These are phyloP conservation scores for Talaromyces wortmannii DNA, from an alignment of 495 filamentous ascomycete genomes.

Conservation along the genomic window DNA sequence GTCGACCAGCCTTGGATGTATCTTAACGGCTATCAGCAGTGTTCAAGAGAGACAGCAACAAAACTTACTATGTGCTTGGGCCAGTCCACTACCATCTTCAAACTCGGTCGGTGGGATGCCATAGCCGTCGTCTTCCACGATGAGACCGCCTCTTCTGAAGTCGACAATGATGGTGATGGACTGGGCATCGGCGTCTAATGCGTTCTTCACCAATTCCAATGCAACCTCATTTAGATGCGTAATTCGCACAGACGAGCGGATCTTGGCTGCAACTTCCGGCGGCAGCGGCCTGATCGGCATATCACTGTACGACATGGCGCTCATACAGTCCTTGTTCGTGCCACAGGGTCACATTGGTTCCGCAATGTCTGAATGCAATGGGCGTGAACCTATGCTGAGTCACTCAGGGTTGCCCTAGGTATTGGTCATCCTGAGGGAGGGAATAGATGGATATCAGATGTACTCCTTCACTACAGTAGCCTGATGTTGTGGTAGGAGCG, in stretches of 20 bases:
- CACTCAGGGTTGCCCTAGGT: no score
- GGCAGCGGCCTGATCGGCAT: constrained; percentile 63
- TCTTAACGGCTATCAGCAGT: constrained; percentile 39
- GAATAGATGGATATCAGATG: no score
- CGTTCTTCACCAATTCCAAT: constrained; percentile 73
- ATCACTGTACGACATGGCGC: constrained; percentile 6
- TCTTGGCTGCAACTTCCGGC: constrained; percentile 68
- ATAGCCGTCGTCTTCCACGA: constrained; percentile 80
- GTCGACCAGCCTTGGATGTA: constrained; percentile 63
- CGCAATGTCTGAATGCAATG: no score
- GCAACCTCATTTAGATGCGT: constrained; percentile 68
- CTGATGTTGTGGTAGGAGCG: no score
- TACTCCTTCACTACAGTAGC: no score
- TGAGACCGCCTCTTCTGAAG: constrained; percentile 68
- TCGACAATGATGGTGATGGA: constrained; percentile 69
- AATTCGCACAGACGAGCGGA: constrained; percentile 78
- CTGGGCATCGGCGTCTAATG: constrained; percentile 72
- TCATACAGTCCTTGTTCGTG: no score
- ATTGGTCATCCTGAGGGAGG: no score
- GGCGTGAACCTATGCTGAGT: no score
- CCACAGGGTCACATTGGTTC: no score
- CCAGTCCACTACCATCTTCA: constrained; percentile 59
- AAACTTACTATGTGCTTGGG: constrained; percentile 63
- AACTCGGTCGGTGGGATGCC: constrained; percentile 76
- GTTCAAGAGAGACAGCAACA: neutral